Conservation (phyloP, 768 basidiomycete species). For the Lactarius indigo region DNA sequence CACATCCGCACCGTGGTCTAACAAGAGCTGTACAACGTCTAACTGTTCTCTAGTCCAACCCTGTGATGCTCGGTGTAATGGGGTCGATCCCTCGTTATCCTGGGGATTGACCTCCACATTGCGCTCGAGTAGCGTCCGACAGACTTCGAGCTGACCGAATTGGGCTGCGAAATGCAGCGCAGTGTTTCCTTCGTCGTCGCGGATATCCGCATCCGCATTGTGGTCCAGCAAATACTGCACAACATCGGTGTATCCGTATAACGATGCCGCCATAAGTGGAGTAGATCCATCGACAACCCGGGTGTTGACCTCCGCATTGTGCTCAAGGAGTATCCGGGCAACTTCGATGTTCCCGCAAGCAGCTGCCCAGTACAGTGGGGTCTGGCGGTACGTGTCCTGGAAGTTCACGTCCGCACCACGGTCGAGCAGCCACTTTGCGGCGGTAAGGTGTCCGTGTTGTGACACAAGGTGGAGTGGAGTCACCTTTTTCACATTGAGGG, state of each 20-base stretch:
- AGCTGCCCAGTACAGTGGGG: not conserved
- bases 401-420: not conserved
- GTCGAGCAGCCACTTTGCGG: not conserved
- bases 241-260: fast-evolving
- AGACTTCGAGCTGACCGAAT: not conserved
- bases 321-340: not conserved
- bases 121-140: not conserved
- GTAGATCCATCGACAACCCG: not conserved
- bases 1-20: not conserved
- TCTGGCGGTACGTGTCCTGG: not conserved
- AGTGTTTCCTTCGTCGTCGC: not conserved
- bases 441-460: fast-evolving
- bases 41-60: no score
- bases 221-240: not conserved
- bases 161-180: not conserved
- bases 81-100: not conserved
- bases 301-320: not conserved
- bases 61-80: not conserved
- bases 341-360: not conserved
- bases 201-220: not conserved
- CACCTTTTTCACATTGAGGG: fast-evolving
- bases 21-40: not conserved
- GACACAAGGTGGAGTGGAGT: not conserved
- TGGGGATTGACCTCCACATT: not conserved
- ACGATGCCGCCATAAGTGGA: fast-evolving